phyloP scores from a whole-genome alignment of 1,284 basidiomycete genomes.

The Moesziomyces aphidis region DNA sequence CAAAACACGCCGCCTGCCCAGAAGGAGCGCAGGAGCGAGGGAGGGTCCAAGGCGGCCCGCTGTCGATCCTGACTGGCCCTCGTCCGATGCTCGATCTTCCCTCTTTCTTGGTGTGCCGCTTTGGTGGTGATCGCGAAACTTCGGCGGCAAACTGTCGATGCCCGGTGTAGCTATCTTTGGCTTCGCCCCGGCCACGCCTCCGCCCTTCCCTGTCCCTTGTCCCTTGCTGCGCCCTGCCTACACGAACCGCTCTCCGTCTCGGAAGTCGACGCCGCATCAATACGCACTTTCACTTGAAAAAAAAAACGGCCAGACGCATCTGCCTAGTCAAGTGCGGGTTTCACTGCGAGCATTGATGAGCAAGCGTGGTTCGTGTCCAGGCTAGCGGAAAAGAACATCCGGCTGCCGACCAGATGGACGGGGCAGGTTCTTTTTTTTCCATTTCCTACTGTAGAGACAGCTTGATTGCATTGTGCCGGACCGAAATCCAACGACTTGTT shows the following conservation, averaged over 20 bases:
- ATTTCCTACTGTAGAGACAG: too few species aligned
- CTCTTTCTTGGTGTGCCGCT: too few species aligned
- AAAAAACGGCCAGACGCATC: too few species aligned
- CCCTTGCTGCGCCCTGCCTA: too few species aligned
- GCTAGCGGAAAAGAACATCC: neutral
- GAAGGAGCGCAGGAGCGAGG: neutral
- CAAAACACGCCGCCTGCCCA: neutral
- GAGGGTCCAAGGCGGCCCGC: neutral
- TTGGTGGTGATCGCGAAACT: neutral
- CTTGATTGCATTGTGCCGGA: neutral
- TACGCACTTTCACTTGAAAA: too few species aligned
- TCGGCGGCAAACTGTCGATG: neutral
- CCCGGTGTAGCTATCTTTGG: neutral
- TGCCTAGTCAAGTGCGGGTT: neutral
- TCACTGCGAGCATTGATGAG: neutral
- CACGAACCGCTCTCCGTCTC: too few species aligned
- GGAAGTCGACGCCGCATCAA: too few species aligned
- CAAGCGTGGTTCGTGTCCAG: neutral
- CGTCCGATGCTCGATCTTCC: neutral
- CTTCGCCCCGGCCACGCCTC: neutral
- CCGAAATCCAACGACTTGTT: too few species aligned
- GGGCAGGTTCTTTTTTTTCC: too few species aligned
- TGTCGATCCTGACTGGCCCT: neutral
- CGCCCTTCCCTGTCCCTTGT: too few species aligned
- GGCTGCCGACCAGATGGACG: neutral